phyloP scores from a whole-genome alignment of 345 rosid genomes.

The Trapa incisa region DNA sequence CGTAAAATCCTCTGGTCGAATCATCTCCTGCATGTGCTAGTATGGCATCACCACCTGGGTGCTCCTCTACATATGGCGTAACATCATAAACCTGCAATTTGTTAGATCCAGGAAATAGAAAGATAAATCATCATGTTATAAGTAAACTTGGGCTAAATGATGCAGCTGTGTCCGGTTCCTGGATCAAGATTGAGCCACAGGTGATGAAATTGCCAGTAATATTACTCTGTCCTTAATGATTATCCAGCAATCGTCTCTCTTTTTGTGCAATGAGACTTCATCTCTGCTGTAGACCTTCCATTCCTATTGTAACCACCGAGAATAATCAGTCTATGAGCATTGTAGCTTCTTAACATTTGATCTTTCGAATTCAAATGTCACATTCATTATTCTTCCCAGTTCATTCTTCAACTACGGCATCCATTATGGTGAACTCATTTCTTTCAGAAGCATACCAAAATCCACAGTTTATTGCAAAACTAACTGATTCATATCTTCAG shows the following conservation, averaged over 20 bases:
- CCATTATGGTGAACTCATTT: not conserved
- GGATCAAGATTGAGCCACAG: not conserved
- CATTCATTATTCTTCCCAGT: not conserved
- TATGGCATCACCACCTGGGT: conserved; percentile 95
- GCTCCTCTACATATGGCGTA: conserved; percentile 87
- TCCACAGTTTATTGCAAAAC: too few relatives aligned
- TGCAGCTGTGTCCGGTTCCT: not conserved
- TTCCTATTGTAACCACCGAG: conserved; percentile 8
- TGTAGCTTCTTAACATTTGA: not conserved
- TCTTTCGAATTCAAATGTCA: not conserved
- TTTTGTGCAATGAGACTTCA: conserved; percentile 56
- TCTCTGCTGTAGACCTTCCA: conserved; percentile 33
- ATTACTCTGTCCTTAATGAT: conserved; percentile 66
- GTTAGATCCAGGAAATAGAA: conserved; percentile 1
- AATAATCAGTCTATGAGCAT: not conserved
- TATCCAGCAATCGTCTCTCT: conserved; percentile 82
- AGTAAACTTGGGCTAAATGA: not conserved
- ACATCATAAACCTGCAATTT: conserved; percentile 56
- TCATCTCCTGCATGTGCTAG: conserved; percentile 84
- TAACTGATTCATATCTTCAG: too few relatives aligned
- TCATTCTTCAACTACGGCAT: not conserved
- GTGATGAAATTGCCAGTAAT: not conserved
- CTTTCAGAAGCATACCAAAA: not conserved
- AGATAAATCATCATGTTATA: not conserved
- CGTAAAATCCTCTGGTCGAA: conserved; percentile 83